phyloP scores from a whole-genome alignment of 2,329 filamentous ascomycete genomes.

The Fusarium sp. region DNA sequence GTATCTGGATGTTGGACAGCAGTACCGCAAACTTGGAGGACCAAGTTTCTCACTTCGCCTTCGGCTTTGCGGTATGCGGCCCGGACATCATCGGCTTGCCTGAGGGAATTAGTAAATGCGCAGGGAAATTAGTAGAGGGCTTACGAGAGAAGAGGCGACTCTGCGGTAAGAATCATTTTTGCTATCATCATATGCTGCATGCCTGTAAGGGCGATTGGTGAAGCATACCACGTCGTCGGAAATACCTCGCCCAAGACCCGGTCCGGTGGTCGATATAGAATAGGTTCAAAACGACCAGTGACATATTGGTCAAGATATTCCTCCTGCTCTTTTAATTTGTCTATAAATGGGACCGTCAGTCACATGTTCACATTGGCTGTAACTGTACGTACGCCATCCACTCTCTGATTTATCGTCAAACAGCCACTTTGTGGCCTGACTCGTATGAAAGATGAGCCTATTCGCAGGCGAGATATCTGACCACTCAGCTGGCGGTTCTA shows the following conservation, averaged over 20 bases:
- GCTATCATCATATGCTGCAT: constrained; percentile 45
- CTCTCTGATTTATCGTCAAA: constrained; percentile 30
- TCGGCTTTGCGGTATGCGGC: constrained; percentile 33
- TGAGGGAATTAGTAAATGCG: fast-evolving
- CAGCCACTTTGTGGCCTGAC: constrained; percentile 36
- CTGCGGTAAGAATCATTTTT: constrained; percentile 39
- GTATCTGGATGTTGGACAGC: constrained; percentile 33
- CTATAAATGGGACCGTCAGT: not conserved
- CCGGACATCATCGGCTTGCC: constrained; percentile 16
- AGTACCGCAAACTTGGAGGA: constrained; percentile 37
- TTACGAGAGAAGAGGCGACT: constrained; percentile 37
- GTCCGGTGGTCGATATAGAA: constrained; percentile 23
- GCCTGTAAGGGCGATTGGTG: constrained; percentile 28
- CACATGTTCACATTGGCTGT: fast-evolving
- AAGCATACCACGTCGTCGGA: constrained; percentile 36
- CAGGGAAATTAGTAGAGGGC: fast-evolving
- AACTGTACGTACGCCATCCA: constrained; percentile 30
- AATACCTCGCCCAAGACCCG: constrained; percentile 33
- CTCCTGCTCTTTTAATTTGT: constrained; percentile 34
- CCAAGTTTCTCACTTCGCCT: constrained; percentile 21
- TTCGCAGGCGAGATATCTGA: constrained; percentile 39
- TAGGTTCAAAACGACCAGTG: not conserved
- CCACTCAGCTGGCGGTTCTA: constrained; percentile 33
- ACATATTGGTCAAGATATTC: constrained; percentile 25
- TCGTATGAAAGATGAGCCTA: constrained; percentile 37